These are phyloP conservation scores for Purshia tridentata DNA, from an alignment of 306 rosid species.

Conservation along the genomic window DNA sequence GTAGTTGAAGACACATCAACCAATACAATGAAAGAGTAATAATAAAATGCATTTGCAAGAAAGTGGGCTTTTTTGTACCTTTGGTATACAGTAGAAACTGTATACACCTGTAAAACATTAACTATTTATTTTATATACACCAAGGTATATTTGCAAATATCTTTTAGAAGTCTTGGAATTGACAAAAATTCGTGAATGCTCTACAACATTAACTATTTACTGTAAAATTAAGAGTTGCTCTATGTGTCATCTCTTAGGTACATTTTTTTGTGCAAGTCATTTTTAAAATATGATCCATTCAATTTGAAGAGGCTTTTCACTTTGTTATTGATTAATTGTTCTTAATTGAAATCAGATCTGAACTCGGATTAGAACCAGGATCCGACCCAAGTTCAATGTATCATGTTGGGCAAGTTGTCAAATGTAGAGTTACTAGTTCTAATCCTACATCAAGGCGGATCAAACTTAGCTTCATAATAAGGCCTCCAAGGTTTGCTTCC, in stretches of 20 bases:
- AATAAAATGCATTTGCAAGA: not conserved
- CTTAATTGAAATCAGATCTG: constrained; percentile 61
- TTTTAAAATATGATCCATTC: not conserved
- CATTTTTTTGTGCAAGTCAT: no score
- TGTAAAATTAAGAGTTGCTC: not conserved
- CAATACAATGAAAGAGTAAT: not conserved
- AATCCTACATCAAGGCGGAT: constrained; percentile 72
- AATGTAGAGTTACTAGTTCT: constrained; percentile 69
- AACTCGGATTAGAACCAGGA: constrained; percentile 87
- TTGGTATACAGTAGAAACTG: not conserved
- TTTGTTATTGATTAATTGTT: constrained; percentile 24
- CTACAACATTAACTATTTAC: not conserved
- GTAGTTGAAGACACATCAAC: not conserved
- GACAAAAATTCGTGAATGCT: not conserved
- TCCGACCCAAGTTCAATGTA: constrained; percentile 62
- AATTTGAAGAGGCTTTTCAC: not conserved
- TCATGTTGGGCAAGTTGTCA: constrained; percentile 89
- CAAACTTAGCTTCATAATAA: constrained; percentile 82
- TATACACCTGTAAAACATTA: no score
- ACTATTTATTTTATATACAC: no score
- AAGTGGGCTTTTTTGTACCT: not conserved
- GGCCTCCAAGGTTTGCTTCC: constrained; percentile 66
- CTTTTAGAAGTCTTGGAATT: not conserved
- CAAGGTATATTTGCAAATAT: no score
- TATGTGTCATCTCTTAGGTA: no score